Percentiles rank a stretch among this genome's conserved stretches.
phyloP scores from a whole-genome alignment of 108 stramenopile species.

The Cyclostephanos tholiformis region DNA sequence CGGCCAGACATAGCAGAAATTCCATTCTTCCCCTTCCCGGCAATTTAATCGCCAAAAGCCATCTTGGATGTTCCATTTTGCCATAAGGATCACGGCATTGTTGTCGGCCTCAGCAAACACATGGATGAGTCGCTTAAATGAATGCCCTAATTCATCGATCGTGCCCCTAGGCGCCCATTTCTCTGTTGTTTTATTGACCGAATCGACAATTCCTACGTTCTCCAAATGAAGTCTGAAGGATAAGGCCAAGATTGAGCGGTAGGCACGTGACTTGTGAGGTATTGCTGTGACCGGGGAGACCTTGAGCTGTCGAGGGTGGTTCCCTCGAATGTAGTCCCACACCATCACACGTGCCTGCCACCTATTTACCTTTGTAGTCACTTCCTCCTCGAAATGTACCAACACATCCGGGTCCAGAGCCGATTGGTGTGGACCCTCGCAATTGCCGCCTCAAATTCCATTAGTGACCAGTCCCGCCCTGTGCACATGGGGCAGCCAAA shows the following conservation, averaged over 20 bases:
- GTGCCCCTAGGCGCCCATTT: neutral
- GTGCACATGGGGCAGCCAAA: too few relatives aligned
- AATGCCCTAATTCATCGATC: neutral
- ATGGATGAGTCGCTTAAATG: neutral
- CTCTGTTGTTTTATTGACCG: neutral
- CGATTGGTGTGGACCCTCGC: neutral
- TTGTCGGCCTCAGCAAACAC: neutral
- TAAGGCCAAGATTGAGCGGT: neutral
- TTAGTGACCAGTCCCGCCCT: too few relatives aligned
- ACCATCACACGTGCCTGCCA: neutral
- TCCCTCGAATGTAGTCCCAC: too few relatives aligned
- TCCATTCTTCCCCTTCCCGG: slow-evolving; percentile 1
- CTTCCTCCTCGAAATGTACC: neutral
- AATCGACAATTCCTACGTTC: too few relatives aligned
- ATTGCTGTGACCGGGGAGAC: too few relatives aligned
- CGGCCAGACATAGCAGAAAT: slow-evolving; percentile 1
- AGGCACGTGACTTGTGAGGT: too few relatives aligned
- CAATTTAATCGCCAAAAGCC: too few relatives aligned
- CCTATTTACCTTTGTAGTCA: too few relatives aligned
- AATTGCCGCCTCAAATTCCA: neutral
- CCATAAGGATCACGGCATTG: too few relatives aligned
- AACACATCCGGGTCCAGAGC: neutral
- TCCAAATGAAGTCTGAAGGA: neutral
- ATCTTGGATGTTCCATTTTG: too few relatives aligned
- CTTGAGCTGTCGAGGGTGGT: too few relatives aligned